phyloP scores from a whole-genome alignment of 2,329 filamentous ascomycete species.

The Phoma herbarum region DNA sequence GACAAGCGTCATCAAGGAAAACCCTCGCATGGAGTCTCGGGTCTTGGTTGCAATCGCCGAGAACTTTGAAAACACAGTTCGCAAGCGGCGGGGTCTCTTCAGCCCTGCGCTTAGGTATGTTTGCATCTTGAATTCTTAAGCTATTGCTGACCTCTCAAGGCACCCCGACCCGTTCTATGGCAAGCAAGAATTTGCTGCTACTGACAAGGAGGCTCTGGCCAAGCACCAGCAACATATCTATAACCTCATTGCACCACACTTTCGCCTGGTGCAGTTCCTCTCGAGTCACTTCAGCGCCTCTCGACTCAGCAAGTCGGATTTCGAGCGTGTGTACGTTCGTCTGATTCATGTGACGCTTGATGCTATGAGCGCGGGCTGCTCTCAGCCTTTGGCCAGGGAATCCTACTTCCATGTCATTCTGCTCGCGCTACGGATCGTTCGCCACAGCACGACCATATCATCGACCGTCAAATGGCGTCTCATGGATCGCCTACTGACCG shows the following conservation, averaged over 20 bases:
- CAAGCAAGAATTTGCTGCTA: constrained; percentile 91
- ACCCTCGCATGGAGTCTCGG: constrained; percentile 84
- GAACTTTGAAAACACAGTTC: constrained; percentile 87
- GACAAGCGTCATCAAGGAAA: constrained; percentile 97
- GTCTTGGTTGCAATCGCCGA: constrained; percentile 87
- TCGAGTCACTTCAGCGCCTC: constrained; percentile 95
- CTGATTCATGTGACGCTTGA: constrained; percentile 81
- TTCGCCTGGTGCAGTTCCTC: constrained; percentile 85
- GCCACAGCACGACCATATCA: constrained; percentile 70
- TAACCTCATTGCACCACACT: constrained; percentile 85
- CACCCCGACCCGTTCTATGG: constrained; percentile 89
- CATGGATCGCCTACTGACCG: constrained; percentile 88
- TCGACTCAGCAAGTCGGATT: constrained; percentile 82
- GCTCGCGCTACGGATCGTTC: constrained; percentile 80
- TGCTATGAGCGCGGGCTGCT: constrained; percentile 67
- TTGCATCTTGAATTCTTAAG: background rate
- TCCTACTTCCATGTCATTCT: constrained; percentile 89
- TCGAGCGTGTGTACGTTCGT: constrained; percentile 81
- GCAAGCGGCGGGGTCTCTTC: constrained; percentile 82
- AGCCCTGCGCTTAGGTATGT: constrained; percentile 71
- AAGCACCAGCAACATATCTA: constrained; percentile 82
- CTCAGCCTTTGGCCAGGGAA: constrained; percentile 89
- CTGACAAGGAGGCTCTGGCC: constrained; percentile 77
- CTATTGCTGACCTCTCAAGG: constrained; percentile 45
- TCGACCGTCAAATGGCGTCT: constrained; percentile 78